Base-by-base conservation (phyloP, 371 early-diverging fungal species). In the Sporodiniella umbellata region DNA sequence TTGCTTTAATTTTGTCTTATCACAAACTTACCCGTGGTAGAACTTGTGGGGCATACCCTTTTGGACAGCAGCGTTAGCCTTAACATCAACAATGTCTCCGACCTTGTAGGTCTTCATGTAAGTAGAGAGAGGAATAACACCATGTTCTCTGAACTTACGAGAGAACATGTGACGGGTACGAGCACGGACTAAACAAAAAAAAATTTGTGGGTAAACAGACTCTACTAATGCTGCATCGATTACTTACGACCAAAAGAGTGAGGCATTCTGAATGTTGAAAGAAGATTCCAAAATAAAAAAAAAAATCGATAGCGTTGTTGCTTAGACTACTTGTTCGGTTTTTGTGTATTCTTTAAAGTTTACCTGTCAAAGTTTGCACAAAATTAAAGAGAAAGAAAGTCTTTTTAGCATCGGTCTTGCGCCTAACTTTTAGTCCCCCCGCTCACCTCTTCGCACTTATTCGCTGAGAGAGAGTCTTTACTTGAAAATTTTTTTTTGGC, bases 1-100 rank as follows among this genome's bases (percentile, higher is more conserved):
- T 28, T 28, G 30, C 30, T 28, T 28, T 28, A 28, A 28, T 28
- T 28, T 7, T 28, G 10, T 28, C 10, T 28, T 28, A 7, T 28
- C 26, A 19, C 21, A 21, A 42, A 42, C 78, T 67, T 84, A 88
- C 83, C 99, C 99, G 79, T 99, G 98, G 90, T 98, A 99, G 90
- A 89, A 98, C 88, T 98, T 99, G 95, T 99, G 99, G 69, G 99
- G 99, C 98, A 99, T 96, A 80, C 99, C 99, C 92, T 98, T 98
- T 81, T 99, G 99, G 75, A 98, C 81, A 58, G 99, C 94, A 64
- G 77, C 81, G 56, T 81, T 78, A 62, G 72, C 61, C 61, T 61
- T 61, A 55, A 61, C 54, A 48, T 61, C 61, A 56, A 61, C 61
- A 24, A 61, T 61, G 48, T 61, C 61, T 44, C 98, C 98, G 58